phyloP scores from a whole-genome alignment of 768 basidiomycete genomes.

The Dacryopinax spathularia region DNA sequence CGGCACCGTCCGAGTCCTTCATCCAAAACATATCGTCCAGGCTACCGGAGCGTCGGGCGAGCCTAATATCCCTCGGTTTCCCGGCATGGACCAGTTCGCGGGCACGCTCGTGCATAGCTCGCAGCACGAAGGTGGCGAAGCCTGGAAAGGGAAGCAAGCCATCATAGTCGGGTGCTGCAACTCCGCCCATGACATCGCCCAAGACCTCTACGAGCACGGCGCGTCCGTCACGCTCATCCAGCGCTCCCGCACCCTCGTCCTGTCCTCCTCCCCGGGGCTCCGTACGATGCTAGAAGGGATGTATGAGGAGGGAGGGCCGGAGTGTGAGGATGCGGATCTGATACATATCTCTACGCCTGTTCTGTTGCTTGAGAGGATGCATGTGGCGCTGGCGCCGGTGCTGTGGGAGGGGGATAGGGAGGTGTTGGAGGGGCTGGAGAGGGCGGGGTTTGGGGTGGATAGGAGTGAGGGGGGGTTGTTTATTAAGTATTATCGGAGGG shows the following conservation, averaged over 20 bases:
- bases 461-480: neutral
- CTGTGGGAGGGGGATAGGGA: neutral
- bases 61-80: constrained; percentile 5
- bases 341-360: neutral
- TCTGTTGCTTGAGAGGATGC: neutral
- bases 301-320: neutral
- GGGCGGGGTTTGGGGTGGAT: constrained; percentile 1
- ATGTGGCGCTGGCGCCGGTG: neutral
- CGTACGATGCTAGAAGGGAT: neutral
- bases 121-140: neutral
- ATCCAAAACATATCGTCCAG: constrained; percentile 7
- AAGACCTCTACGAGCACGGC: constrained; percentile 1
- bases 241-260: constrained; percentile 1
- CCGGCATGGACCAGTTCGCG: constrained; percentile 4
- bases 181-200: neutral
- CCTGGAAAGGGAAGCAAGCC: constrained; percentile 9
- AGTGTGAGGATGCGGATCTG: neutral
- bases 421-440: neutral
- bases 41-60: constrained; percentile 6
- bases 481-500: constrained; percentile 3
- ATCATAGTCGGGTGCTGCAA: constrained; percentile 10
- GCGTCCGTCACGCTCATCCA: constrained; percentile 5
- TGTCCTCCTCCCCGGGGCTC: neutral
- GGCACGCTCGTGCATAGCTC: constrained; percentile 8
- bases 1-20: neutral